Percentiles rank a stretch among this genome's conserved stretches.
Conservation (phyloP, 805 yeast genomes). For the Saccharomycopsis schoenii region DNA sequence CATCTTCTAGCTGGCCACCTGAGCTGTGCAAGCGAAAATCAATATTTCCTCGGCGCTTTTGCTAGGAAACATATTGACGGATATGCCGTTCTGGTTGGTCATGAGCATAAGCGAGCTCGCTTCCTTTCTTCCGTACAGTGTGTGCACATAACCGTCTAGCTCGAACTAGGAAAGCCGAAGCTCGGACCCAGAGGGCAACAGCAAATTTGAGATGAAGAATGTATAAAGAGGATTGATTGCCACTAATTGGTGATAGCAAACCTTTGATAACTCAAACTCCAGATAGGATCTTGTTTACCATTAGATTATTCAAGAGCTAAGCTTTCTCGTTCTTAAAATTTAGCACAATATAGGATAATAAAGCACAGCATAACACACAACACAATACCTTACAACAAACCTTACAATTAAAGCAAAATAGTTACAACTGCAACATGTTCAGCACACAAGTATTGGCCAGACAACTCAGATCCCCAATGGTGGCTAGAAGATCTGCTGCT, state of each 20-base stretch:
- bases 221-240: not conserved
- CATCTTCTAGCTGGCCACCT: too few species aligned
- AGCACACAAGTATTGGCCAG: not conserved
- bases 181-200: not conserved
- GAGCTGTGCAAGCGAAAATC: too few species aligned
- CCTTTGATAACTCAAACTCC: not conserved
- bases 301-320: too few species aligned
- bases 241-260: not conserved
- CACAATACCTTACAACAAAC: not conserved
- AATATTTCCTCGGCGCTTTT: too few species aligned
- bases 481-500: not conserved
- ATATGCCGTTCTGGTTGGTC: too few species aligned
- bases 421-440: not conserved
- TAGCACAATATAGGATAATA: too few species aligned
- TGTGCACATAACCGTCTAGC: not conserved
- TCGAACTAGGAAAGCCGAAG: not conserved
- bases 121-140: not conserved
- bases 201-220: not conserved
- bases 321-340: too few species aligned
- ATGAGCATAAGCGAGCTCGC: not conserved
- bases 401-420: not conserved
- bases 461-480: not conserved
- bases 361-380: too few species aligned
- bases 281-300: not conserved
- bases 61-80: too few species aligned